These are phyloP conservation scores for Neotropicomus parvogracilis DNA, from an alignment of 1,284 basidiomycete genomes.

Conservation along the genomic window DNA sequence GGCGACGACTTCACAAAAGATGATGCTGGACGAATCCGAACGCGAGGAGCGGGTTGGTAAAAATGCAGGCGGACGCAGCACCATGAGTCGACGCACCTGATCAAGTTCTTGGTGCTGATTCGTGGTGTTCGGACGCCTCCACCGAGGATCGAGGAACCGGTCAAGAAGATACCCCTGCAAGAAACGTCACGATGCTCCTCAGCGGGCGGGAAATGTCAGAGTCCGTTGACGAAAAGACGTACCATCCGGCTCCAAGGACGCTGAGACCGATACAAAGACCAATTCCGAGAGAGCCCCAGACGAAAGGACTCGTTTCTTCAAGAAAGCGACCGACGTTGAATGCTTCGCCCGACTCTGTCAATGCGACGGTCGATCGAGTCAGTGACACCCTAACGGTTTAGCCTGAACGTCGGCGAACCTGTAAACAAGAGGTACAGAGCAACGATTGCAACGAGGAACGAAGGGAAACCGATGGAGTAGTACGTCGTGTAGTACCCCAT, in stretches of 20 bases:
- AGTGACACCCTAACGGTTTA: background rate
- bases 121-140: constrained; percentile 93
- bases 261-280: constrained; percentile 92
- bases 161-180: constrained; percentile 94
- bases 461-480: constrained; percentile 64
- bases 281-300: constrained; percentile 89
- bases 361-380: constrained; percentile 10
- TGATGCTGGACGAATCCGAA: constrained; percentile 63
- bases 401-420: constrained; percentile 42
- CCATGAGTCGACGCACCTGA: constrained; percentile 56
- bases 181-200: background rate
- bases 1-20: constrained; percentile 98
- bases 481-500: constrained; percentile 46
- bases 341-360: constrained; percentile 74
- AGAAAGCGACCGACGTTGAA: constrained; percentile 94
- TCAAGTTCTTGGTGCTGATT: constrained; percentile 96
- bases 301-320: constrained; percentile 90
- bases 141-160: constrained; percentile 91
- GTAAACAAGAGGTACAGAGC: constrained; percentile 87
- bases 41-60: background rate
- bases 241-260: constrained; percentile 96
- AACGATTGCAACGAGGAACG: constrained; percentile 60
- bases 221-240: constrained; percentile 30
- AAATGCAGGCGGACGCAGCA: background rate
- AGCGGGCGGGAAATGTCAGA: background rate